Conservation (phyloP, 208 protist species). For the Acanthamoeba healyi region DNA sequence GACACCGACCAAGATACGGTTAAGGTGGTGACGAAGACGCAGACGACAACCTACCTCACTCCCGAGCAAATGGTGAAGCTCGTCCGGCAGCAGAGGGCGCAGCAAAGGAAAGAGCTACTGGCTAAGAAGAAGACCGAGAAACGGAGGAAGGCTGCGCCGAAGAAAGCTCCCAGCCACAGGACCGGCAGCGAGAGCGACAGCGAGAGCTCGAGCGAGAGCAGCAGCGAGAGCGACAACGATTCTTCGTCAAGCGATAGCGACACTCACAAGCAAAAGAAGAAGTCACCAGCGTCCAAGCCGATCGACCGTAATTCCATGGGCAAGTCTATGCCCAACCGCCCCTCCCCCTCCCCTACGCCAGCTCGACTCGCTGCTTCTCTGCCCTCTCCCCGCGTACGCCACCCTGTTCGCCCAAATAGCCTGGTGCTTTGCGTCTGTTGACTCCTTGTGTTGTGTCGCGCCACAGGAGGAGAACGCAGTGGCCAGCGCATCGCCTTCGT, state of each 20-base stretch:
- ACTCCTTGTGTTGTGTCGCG: too few relatives aligned
- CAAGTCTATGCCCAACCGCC: background rate
- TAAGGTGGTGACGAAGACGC: background rate
- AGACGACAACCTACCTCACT: background rate
- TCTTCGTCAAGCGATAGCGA: background rate
- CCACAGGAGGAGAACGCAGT: background rate
- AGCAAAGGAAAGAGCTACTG: conserved; percentile 11
- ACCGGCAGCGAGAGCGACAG: background rate
- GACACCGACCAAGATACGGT: background rate
- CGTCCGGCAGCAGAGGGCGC: background rate
- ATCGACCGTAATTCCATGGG: background rate
- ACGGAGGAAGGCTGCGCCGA: background rate
- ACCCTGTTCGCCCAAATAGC: background rate
- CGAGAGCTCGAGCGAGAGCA: background rate
- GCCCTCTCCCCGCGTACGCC: background rate
- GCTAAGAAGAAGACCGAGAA: background rate
- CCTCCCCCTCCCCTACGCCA: background rate
- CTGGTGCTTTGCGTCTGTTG: too few relatives aligned
- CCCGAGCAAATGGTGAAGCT: conserved; percentile 14
- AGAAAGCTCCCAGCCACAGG: background rate
- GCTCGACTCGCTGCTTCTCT: background rate
- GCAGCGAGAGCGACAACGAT: background rate
- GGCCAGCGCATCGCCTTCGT: background rate
- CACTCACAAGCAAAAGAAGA: background rate
- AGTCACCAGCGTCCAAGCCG: background rate